Percentiles rank a stretch among this genome's conserved stretches.
Evolutionary conservation across 495 filamentous ascomycete genomes (phyloP).

Genomic region (Collariella sp.): DNA sequence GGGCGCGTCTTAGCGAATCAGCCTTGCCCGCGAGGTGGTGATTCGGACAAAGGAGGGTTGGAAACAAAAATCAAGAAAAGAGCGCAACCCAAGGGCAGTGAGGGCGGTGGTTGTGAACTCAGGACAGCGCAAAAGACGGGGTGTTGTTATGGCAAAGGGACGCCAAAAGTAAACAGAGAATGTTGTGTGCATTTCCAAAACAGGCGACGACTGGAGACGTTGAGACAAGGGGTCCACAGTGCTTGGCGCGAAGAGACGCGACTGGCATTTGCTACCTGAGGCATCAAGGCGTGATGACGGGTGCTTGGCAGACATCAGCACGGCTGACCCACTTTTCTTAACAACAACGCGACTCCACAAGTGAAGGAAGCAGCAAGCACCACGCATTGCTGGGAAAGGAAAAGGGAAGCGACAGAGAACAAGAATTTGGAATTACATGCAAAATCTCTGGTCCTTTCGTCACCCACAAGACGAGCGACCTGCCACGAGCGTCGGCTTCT

Average conservation of each 20-base stretch:
- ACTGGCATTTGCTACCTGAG: background rate
- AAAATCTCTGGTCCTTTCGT: background rate
- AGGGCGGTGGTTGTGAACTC: background rate
- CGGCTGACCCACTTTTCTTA: background rate
- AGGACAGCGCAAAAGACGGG: background rate
- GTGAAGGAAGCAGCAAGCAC: background rate
- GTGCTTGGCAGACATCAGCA: no score
- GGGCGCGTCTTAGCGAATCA: background rate
- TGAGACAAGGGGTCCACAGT: background rate
- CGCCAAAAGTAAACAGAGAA: conserved; percentile 9
- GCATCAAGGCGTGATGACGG: background rate
- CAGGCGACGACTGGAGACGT: background rate
- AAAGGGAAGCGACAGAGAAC: background rate
- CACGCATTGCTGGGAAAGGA: background rate
- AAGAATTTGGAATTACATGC: no score
- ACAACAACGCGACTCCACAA: background rate
- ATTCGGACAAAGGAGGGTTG: background rate
- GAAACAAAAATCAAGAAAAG: background rate
- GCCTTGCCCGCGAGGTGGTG: background rate
- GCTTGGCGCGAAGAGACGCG: background rate
- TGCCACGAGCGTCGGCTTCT: background rate
- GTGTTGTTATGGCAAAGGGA: conserved; percentile 6
- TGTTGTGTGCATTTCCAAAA: conserved; percentile 9
- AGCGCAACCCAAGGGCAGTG: background rate
- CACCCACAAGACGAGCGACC: background rate